Evolutionary conservation across 1,284 basidiomycete species (phyloP).

Genomic region (Chiua sp.): DNA sequence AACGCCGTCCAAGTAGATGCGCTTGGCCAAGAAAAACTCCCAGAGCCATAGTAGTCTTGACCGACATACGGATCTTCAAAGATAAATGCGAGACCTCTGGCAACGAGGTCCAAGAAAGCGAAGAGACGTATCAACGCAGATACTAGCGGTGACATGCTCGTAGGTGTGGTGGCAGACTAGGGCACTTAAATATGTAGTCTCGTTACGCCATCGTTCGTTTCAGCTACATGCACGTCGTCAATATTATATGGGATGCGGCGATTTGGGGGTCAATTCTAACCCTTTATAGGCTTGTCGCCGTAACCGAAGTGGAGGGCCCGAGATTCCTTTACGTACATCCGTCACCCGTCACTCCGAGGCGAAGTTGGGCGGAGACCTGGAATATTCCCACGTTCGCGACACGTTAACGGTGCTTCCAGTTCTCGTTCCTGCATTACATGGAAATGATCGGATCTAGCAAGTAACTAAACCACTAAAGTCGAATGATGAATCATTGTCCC

Average conservation of each 20-base stretch:
- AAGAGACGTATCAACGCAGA: background rate
- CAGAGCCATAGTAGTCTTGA: background rate
- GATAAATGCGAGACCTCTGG: background rate
- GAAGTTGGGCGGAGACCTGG: too few relatives aligned
- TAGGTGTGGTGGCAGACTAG: background rate
- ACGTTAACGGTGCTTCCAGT: too few relatives aligned
- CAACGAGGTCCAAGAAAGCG: background rate
- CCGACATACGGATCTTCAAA: conserved; percentile 2
- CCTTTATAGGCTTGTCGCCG: too few relatives aligned
- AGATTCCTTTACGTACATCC: background rate
- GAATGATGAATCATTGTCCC: too few relatives aligned
- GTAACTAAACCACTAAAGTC: too few relatives aligned
- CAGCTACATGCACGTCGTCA: background rate
- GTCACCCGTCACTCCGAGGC: too few relatives aligned
- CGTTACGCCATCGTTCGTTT: background rate
- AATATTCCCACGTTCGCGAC: too few relatives aligned
- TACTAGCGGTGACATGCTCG: background rate
- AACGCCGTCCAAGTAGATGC: conserved; percentile 7
- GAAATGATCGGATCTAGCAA: too few relatives aligned
- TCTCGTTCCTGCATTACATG: too few relatives aligned
- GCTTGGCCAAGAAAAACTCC: conserved; percentile 6
- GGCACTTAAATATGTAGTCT: background rate
- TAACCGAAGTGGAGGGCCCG: too few relatives aligned
- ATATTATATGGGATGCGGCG: background rate
- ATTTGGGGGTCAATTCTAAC: too few relatives aligned